phyloP scores from a whole-genome alignment of 495 filamentous ascomycete genomes.

The Neurospora intermedia region DNA sequence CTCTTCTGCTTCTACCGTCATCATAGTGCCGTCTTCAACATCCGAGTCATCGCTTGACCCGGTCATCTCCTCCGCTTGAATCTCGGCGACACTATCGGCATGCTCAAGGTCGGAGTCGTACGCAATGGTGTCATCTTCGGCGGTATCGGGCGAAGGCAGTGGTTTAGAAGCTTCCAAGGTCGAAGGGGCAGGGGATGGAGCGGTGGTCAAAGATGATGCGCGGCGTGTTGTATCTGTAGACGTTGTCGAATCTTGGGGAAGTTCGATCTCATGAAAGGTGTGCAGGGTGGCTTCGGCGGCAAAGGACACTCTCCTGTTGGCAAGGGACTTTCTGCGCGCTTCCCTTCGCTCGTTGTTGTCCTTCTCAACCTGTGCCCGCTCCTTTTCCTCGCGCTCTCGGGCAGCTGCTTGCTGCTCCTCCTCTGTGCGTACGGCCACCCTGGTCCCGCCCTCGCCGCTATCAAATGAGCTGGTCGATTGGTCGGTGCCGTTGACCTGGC shows the following conservation, averaged over 20 bases:
- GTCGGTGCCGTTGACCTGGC: slow-evolving; percentile 25
- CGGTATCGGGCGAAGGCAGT: slow-evolving; percentile 55
- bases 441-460: slow-evolving; percentile 28
- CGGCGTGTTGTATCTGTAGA: slow-evolving; percentile 69
- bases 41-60: slow-evolving; percentile 46
- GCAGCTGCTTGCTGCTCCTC: slow-evolving; percentile 73
- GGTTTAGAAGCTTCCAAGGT: slow-evolving; percentile 38
- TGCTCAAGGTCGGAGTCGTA: slow-evolving; percentile 58
- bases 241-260: slow-evolving; percentile 75
- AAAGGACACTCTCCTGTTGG: slow-evolving; percentile 91
- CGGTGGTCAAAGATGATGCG: slow-evolving; percentile 45
- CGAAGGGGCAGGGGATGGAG: slow-evolving; percentile 35
- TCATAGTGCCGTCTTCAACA: slow-evolving; percentile 61
- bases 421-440: slow-evolving; percentile 51
- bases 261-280: slow-evolving; percentile 93
- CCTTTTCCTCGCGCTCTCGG: slow-evolving; percentile 61
- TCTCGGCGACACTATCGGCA: slow-evolving; percentile 47
- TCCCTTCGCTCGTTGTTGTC: slow-evolving; percentile 66
- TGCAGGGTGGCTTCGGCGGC: slow-evolving; percentile 95
- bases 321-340: slow-evolving; percentile 81
- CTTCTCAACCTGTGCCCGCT: slow-evolving; percentile 53
- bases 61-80: slow-evolving; percentile 42
- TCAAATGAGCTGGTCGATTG: slow-evolving; percentile 44
- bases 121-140: slow-evolving; percentile 55
- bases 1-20: slow-evolving; percentile 60